phyloP scores from a whole-genome alignment of 768 basidiomycete species.

The Pleurotus sapidus region DNA sequence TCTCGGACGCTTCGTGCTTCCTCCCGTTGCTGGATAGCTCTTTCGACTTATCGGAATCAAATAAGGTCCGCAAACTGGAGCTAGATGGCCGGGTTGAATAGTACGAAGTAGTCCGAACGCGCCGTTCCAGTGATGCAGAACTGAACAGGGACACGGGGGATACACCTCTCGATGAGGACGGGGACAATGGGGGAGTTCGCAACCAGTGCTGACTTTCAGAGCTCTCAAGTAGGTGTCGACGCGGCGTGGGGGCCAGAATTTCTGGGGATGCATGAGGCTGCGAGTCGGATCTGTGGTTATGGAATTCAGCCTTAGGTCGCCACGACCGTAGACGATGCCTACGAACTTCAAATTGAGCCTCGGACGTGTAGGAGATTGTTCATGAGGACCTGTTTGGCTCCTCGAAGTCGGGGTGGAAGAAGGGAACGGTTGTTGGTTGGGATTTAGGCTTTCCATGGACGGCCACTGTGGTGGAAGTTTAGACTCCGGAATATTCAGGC shows the following conservation, averaged over 20 bases:
- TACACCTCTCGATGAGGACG: conserved; percentile 42
- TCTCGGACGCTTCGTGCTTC: conserved; percentile 16
- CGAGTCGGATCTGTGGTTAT: too few relatives aligned
- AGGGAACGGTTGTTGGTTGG: neutral
- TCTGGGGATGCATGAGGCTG: conserved; percentile 12
- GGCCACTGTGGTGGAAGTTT: neutral
- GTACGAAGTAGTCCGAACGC: neutral
- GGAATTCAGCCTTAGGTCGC: too few relatives aligned
- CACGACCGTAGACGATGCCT: too few relatives aligned
- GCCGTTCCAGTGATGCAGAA: conserved; percentile 15
- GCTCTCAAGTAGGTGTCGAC: conserved; percentile 59
- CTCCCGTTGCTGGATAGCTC: conserved; percentile 7
- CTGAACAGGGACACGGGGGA: conserved; percentile 40
- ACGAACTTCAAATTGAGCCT: too few relatives aligned
- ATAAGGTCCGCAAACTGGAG: conserved; percentile 28
- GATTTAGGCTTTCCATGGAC: neutral
- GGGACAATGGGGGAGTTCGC: conserved; percentile 41
- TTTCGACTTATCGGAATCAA: conserved; percentile 26
- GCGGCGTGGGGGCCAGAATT: conserved; percentile 66
- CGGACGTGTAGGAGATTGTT: neutral
- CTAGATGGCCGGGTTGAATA: conserved; percentile 3
- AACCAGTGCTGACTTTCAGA: conserved; percentile 63
- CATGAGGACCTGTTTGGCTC: neutral
- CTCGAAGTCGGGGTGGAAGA: neutral
- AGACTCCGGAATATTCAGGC: too few relatives aligned